Percentiles rank a stretch among this genome's conserved stretches.
These are phyloP conservation scores for Diaporthe sp. DNA, from an alignment of 2,329 filamentous ascomycete species.

Conservation along the genomic window DNA sequence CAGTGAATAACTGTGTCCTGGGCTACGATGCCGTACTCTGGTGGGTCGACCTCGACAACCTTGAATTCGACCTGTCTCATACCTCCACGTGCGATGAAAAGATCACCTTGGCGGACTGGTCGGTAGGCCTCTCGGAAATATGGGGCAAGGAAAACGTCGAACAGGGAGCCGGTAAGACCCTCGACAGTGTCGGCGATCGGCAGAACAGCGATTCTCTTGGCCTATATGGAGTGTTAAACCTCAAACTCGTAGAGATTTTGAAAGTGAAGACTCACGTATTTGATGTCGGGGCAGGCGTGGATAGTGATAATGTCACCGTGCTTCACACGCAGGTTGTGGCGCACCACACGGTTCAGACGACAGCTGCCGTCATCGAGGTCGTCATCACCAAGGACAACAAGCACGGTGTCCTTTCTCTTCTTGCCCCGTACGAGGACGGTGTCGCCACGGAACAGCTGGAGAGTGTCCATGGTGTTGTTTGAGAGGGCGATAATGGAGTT, in stretches of 20 bases:
- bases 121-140: constrained; percentile 99
- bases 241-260: background rate
- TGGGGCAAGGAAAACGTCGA: constrained; percentile 98
- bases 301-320: constrained; percentile 98
- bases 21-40: constrained; percentile 98
- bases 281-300: constrained; percentile 98
- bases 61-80: constrained; percentile 99
- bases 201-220: constrained; percentile 98
- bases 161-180: constrained; percentile 95
- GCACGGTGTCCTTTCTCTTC: constrained; percentile 98
- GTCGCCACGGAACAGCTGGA: constrained; percentile 98
- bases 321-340: constrained; percentile 98
- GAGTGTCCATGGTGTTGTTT: constrained; percentile 98
- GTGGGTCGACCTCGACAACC: constrained; percentile 97
- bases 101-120: constrained; percentile 95
- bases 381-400: constrained; percentile 97
- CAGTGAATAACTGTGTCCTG: constrained; percentile 99
- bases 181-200: constrained; percentile 98
- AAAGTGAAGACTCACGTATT: constrained; percentile 83
- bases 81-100: constrained; percentile 96
- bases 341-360: constrained; percentile 97
- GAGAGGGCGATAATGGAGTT: constrained; percentile 99
- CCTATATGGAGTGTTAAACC: constrained; percentile 64
- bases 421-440: constrained; percentile 99
- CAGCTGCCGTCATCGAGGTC: constrained; percentile 97